A percentile compares a stretch with the other conserved stretches of the same genome.
phyloP scores from a whole-genome alignment of 495 filamentous ascomycete genomes.

The Parathielavia hyrcaniae region DNA sequence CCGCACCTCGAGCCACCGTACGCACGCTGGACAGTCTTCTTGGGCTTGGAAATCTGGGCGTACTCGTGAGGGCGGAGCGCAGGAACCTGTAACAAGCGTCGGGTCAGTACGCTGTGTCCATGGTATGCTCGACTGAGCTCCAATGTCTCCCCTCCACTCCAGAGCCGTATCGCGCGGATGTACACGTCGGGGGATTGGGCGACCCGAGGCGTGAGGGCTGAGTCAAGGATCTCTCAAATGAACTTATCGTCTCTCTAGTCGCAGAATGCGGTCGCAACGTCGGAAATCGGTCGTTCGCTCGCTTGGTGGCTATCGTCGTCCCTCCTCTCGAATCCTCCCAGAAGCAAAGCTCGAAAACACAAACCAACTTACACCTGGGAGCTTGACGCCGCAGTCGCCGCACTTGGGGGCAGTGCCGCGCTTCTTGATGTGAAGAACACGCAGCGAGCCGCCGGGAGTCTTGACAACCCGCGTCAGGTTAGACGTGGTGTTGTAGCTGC shows the following conservation, averaged over 20 bases:
- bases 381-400: constrained; percentile 95
- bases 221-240: neutral
- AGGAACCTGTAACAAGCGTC: constrained; percentile 59
- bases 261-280: neutral
- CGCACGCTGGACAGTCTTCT: constrained; percentile 97
- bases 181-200: neutral
- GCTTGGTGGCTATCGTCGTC: constrained; percentile 9
- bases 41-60: constrained; percentile 87
- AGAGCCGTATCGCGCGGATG: neutral
- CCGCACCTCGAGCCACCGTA: constrained; percentile 97
- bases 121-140: neutral
- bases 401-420: constrained; percentile 93
- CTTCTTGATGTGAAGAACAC: constrained; percentile 99
- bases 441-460: constrained; percentile 90
- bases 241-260: neutral
- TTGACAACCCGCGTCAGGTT: constrained; percentile 95
- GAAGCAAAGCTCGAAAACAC: neutral
- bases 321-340: neutral
- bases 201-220: neutral
- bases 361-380: constrained; percentile 73
- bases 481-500: constrained; percentile 89
- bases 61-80: constrained; percentile 97
- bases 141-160: neutral
- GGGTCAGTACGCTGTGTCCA: constrained; percentile 9
- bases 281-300: neutral